A percentile compares a stretch with the other conserved stretches of the same genome.
Evolutionary conservation across 805 yeast genomes (phyloP).

Genomic region (Metschnikowia henanensis): DNA sequence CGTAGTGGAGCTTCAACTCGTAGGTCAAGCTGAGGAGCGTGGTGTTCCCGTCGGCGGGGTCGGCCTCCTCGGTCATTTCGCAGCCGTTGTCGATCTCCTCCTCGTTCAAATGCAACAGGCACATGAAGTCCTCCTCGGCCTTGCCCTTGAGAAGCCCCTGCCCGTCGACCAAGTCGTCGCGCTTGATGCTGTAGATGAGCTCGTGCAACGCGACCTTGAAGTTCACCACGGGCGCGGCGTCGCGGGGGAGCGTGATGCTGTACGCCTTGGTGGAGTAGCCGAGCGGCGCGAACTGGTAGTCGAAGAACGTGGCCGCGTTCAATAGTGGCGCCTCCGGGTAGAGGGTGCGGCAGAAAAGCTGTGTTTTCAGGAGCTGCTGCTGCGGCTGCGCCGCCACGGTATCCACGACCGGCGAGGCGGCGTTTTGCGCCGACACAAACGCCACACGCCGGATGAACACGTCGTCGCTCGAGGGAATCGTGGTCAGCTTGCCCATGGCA

Average conservation of each 20-base stretch:
- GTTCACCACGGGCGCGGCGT: slow-evolving; percentile 43
- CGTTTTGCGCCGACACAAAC: slow-evolving; percentile 14
- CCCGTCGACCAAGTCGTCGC: slow-evolving; percentile 33
- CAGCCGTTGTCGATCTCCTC: slow-evolving; percentile 46
- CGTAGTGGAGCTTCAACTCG: slow-evolving; percentile 47
- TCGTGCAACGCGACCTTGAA: slow-evolving; percentile 44
- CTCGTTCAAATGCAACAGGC: slow-evolving; percentile 42
- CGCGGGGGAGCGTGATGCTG: slow-evolving; percentile 48
- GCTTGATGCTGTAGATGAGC: slow-evolving; percentile 30
- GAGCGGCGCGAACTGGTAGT: slow-evolving; percentile 39
- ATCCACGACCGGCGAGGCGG: slow-evolving; percentile 11
- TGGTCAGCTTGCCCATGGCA: slow-evolving; percentile 18
- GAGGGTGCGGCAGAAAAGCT: slow-evolving; percentile 22
- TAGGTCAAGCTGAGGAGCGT: slow-evolving; percentile 23
- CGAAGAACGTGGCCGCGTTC: slow-evolving; percentile 31
- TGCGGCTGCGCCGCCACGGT: slow-evolving; percentile 12
- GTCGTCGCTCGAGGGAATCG: slow-evolving; percentile 16
- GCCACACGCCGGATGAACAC: slow-evolving; percentile 19
- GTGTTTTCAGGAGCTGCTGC: slow-evolving; percentile 24
- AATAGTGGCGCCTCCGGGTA: slow-evolving; percentile 34
- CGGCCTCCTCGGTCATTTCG: slow-evolving; percentile 37
- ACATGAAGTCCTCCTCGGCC: slow-evolving; percentile 38
- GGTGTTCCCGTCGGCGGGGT: slow-evolving; percentile 16
- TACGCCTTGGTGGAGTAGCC: slow-evolving; percentile 37
- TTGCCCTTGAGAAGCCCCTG: slow-evolving; percentile 31